Percentiles rank a stretch among this genome's conserved stretches.
phyloP scores from a whole-genome alignment of 345 rosid genomes.

The Geranium rotundifolium region DNA sequence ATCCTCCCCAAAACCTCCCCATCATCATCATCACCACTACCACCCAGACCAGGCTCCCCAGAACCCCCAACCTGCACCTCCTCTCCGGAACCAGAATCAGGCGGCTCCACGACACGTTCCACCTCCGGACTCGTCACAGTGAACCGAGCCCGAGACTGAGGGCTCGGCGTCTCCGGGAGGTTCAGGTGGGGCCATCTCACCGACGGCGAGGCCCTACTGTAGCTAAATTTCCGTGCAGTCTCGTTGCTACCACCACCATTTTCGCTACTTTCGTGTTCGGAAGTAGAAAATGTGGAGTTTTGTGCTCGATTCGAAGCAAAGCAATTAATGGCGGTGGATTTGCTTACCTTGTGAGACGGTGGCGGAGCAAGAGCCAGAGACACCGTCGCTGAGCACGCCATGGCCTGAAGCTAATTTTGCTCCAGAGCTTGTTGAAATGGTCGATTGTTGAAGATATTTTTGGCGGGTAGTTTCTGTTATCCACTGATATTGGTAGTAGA shows the following conservation, averaged over 20 bases:
- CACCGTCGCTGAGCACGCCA: not conserved
- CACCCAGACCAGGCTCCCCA: constrained; percentile 4
- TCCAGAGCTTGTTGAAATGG: not conserved
- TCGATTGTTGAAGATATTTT: too few relatives aligned
- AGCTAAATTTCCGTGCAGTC: constrained; percentile 34
- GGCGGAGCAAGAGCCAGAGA: not conserved
- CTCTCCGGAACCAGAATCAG: constrained; percentile 12
- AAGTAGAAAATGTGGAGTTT: not conserved
- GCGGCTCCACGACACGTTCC: constrained; percentile 9
- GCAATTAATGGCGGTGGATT: not conserved
- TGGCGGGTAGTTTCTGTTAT: too few relatives aligned
- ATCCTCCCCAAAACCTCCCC: constrained; percentile 27
- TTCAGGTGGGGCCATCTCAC: constrained; percentile 89
- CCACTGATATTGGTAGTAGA: too few relatives aligned
- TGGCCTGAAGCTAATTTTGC: not conserved
- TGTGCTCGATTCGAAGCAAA: not conserved
- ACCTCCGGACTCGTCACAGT: constrained; percentile 18
- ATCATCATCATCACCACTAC: constrained; percentile 4
- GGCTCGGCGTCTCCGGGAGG: constrained; percentile 24
- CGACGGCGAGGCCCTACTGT: constrained; percentile 78
- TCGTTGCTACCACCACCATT: not conserved
- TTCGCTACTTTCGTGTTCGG: not conserved
- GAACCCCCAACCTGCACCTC: not conserved
- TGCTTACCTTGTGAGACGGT: not conserved
- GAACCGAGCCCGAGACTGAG: constrained; percentile 27